These are phyloP conservation scores for Zanthoxylum bungeanum DNA, from an alignment of 345 rosid species.

Conservation along the genomic window DNA sequence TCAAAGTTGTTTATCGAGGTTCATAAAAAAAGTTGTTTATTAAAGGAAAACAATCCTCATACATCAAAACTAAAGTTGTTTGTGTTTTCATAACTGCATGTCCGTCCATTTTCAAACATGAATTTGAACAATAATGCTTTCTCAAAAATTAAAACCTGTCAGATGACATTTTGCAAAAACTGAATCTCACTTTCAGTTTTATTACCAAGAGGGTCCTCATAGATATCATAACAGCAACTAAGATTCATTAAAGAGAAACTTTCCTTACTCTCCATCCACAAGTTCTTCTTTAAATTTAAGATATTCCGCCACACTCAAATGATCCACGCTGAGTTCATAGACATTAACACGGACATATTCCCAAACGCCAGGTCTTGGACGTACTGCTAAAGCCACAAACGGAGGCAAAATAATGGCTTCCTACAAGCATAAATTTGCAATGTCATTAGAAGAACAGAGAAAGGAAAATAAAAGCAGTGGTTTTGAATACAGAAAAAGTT, in stretches of 20 bases:
- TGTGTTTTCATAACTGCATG: not conserved
- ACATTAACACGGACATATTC: slow-evolving; percentile 30
- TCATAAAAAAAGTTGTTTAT: not conserved
- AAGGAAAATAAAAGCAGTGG: not conserved
- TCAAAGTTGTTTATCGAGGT: not conserved
- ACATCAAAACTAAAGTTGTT: not conserved
- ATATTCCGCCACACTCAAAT: slow-evolving; percentile 28
- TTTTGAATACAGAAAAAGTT: not conserved
- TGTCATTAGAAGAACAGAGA: not conserved
- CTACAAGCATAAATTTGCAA: not conserved
- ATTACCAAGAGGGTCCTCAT: not conserved
- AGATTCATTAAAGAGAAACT: not conserved
- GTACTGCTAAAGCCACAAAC: slow-evolving; percentile 29
- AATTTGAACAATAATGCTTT: not conserved
- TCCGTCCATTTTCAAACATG: not conserved
- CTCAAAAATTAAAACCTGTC: not conserved
- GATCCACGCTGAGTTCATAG: slow-evolving; percentile 29
- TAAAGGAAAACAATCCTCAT: not conserved
- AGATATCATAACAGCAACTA: not conserved
- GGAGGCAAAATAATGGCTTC: slow-evolving; percentile 39
- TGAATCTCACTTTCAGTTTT: not conserved
- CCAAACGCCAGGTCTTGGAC: slow-evolving; percentile 41
- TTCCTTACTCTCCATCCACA: slow-evolving; percentile 27
- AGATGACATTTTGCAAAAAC: not conserved
- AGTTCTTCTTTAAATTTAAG: slow-evolving; percentile 37